These are phyloP conservation scores for Leptographium flavum DNA, from an alignment of 2,329 filamentous ascomycete genomes.

Conservation along the genomic window DNA sequence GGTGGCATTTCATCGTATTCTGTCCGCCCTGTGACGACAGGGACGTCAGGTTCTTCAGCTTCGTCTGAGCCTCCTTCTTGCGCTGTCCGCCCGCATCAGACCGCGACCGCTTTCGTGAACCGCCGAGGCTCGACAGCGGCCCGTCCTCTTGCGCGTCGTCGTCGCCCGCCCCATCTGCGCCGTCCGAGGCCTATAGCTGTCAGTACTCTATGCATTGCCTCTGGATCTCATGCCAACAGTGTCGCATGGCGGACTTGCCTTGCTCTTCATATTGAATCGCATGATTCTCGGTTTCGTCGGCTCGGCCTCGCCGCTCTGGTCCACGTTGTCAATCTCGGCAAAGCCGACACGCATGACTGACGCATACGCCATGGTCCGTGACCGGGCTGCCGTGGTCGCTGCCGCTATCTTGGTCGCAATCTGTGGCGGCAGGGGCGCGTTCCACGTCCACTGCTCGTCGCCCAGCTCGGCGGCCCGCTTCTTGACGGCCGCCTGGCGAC, in stretches of 20 bases:
- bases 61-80: constrained; percentile 44
- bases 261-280: constrained; percentile 20
- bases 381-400: constrained; percentile 16
- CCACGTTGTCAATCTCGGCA: constrained; percentile 30
- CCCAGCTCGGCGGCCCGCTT: constrained; percentile 46
- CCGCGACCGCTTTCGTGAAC: constrained; percentile 8
- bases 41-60: constrained; percentile 46
- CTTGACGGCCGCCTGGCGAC: constrained; percentile 45
- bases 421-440: constrained; percentile 25
- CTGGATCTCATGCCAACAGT: too few relatives aligned
- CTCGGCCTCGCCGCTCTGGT: neutral
- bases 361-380: constrained; percentile 13
- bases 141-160: constrained; percentile 4
- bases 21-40: constrained; percentile 33
- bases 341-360: constrained; percentile 47
- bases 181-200: constrained; percentile 11
- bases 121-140: neutral
- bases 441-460: constrained; percentile 65
- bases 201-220: too few relatives aligned
- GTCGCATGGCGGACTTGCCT: constrained; percentile 10
- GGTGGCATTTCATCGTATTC: constrained; percentile 37
- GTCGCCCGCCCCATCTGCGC: constrained; percentile 20
- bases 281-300: constrained; percentile 10
- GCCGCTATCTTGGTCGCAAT: constrained; percentile 14
- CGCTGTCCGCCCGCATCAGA: constrained; percentile 37